Base-by-base conservation (phyloP, 176 grass and related monocot genomes). In the Avena insularis region DNA sequence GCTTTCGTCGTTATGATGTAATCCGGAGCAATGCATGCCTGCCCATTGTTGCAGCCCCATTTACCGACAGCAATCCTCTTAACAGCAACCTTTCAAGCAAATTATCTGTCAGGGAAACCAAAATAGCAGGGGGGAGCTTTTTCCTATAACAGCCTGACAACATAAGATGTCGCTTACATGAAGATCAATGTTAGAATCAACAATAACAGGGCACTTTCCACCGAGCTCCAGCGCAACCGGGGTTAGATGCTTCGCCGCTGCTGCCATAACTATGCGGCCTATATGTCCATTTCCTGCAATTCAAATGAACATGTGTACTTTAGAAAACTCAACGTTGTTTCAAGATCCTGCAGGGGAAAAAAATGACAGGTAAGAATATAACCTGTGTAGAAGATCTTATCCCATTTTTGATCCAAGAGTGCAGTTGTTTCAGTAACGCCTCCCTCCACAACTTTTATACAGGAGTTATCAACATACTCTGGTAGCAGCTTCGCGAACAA, bases 331-430 rank as follows among this genome's bases (percentile, higher is more conserved):
- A 62, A 53, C 3, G 56, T 51, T 12, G 80, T n/a, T 83, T 33
- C 14, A 87, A 46, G 14, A 57, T 3, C 8, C 7, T 79, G 29
- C 27, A 72, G 33, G 40, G 6, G 6, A 43, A 38, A 43, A 85
- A 82, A 12, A 14, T 67, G 21, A 48, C 2, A 90, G 48, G 49
- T 83, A 69, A 82, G 56, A 60, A 43, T 8, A 74, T 71, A 43
- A 99, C 97, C 97, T 90, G 97, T 99, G 85, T 99, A 99, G 23
- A 99, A 85, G 76, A 99, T 99, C 89, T 99, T 99, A 27, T 99
- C 97, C 92, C 94, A 99, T 71, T 87, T 99, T 62, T 96, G 87
- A 43, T 94, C 89, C 88, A 99, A 87, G 20, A 99, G 92, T 31
- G 53, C 80, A 2, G 91, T 89, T 59, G 94, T 97, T 87, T 99